phyloP scores from a whole-genome alignment of 352 stramenopile genomes.

The Phytophthora tubulina region DNA sequence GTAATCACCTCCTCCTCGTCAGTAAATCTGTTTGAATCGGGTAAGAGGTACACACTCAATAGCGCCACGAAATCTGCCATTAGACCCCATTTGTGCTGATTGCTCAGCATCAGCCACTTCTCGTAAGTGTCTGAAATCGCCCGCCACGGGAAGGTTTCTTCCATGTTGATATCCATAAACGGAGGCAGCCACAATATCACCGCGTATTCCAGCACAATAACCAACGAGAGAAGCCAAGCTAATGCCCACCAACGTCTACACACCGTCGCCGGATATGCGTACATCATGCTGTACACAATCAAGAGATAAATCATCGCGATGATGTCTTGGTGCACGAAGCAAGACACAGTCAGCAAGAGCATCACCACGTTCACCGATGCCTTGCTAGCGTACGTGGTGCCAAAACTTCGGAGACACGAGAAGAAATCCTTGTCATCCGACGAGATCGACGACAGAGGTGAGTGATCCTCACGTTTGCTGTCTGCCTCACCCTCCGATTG shows the following conservation, averaged over 20 bases:
- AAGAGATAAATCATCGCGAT: constrained; percentile 84
- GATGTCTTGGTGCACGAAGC: constrained; percentile 82
- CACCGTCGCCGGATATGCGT: constrained; percentile 61
- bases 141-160: constrained; percentile 68
- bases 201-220: constrained; percentile 80
- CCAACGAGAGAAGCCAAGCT: constrained; percentile 59
- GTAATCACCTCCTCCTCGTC: constrained; percentile 43
- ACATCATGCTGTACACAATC: constrained; percentile 86
- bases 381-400: constrained; percentile 76
- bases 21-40: constrained; percentile 57
- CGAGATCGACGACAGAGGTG: constrained; percentile 16
- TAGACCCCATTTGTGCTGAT: constrained; percentile 84
- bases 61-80: constrained; percentile 81
- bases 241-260: constrained; percentile 68
- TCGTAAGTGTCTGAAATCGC: constrained; percentile 64
- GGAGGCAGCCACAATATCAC: constrained; percentile 80
- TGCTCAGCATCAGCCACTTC: constrained; percentile 69
- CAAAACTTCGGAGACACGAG: constrained; percentile 70
- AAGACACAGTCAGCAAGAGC: constrained; percentile 78
- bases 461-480: constrained; percentile 21
- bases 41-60: constrained; percentile 75
- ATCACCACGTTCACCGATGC: constrained; percentile 84
- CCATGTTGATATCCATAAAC: constrained; percentile 62
- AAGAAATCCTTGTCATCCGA: constrained; percentile 68
- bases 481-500: constrained; percentile 10